phyloP scores from a whole-genome alignment of 805 yeast species.

The Clavispora fructus region DNA sequence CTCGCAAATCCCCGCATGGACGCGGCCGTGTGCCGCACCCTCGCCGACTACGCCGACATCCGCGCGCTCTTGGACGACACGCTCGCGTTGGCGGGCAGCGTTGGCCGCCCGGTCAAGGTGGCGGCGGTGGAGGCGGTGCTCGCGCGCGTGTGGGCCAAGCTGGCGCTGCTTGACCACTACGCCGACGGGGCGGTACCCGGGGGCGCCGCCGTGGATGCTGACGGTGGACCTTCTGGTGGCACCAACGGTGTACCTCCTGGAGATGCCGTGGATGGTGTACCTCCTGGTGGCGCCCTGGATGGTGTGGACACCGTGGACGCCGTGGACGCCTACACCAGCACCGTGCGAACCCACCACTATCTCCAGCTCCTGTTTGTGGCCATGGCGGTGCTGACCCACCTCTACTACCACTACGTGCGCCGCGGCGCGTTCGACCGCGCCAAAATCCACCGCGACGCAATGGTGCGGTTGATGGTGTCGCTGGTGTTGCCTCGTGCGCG shows the following conservation, averaged over 20 bases:
- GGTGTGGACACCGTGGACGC: too few relatives aligned
- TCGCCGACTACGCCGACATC: neutral
- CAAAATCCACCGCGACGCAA: neutral
- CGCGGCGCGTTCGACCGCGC: neutral
- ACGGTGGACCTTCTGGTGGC: too few relatives aligned
- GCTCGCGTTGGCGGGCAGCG: neutral
- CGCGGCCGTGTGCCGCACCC: slow-evolving; percentile 1
- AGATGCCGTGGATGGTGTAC: too few relatives aligned
- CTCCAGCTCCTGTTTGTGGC: neutral
- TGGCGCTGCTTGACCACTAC: too few relatives aligned
- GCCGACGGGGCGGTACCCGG: too few relatives aligned
- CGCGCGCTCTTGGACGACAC: neutral
- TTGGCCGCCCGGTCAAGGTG: neutral
- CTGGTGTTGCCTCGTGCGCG: neutral
- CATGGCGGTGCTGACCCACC: neutral
- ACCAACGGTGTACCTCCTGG: too few relatives aligned
- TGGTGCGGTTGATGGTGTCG: neutral
- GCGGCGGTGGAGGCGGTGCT: neutral
- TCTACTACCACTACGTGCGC: neutral
- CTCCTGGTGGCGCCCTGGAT: too few relatives aligned
- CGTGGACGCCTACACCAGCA: neutral
- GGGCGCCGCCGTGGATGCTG: too few relatives aligned
- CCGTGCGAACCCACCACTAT: neutral
- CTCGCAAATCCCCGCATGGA: neutral
- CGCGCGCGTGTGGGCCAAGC: neutral